These are phyloP conservation scores for Peniophora sp. DNA, from an alignment of 1,284 basidiomycete genomes.

Conservation along the genomic window DNA sequence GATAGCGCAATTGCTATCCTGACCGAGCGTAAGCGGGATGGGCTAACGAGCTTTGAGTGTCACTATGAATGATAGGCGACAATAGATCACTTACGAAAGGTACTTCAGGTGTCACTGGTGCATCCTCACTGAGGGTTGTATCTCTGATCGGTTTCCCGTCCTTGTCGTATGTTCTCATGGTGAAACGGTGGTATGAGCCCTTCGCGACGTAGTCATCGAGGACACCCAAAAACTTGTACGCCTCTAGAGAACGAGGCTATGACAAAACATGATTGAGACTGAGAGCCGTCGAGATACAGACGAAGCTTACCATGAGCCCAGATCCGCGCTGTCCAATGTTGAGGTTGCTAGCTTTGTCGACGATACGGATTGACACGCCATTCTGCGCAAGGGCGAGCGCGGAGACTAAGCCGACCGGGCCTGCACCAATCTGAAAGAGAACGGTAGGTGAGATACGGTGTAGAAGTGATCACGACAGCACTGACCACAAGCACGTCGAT, in stretches of 20 bases:
- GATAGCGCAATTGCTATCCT: not conserved
- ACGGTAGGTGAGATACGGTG: too few relatives aligned
- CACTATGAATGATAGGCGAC: slow-evolving; percentile 5
- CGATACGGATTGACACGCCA: slow-evolving; percentile 9
- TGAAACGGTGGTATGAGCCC: not conserved
- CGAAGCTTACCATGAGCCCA: not conserved
- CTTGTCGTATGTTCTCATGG: not conserved
- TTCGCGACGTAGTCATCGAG: not conserved
- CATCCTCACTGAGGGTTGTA: slow-evolving; percentile 4
- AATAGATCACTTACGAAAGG: not conserved
- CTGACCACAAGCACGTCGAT: too few relatives aligned
- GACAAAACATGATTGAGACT: not conserved
- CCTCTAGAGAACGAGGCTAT: slow-evolving; percentile 1
- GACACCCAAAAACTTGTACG: not conserved
- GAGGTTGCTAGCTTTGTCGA: slow-evolving; percentile 7
- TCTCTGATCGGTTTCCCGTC: not conserved
- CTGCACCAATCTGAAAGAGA: slow-evolving; percentile 13
- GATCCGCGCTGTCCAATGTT: not conserved
- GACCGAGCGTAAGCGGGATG: slow-evolving; percentile 1
- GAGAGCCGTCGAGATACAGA: not conserved
- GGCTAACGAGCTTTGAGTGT: not conserved
- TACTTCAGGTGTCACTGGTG: slow-evolving; percentile 15
- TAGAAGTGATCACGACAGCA: too few relatives aligned
- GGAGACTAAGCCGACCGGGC: slow-evolving; percentile 7
- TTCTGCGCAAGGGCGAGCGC: slow-evolving; percentile 7